Evolutionary conservation across 2,329 filamentous ascomycete genomes (phyloP), one percentile per base, ranked within the genome.

Genomic region (Neonectria faginata): DNA sequence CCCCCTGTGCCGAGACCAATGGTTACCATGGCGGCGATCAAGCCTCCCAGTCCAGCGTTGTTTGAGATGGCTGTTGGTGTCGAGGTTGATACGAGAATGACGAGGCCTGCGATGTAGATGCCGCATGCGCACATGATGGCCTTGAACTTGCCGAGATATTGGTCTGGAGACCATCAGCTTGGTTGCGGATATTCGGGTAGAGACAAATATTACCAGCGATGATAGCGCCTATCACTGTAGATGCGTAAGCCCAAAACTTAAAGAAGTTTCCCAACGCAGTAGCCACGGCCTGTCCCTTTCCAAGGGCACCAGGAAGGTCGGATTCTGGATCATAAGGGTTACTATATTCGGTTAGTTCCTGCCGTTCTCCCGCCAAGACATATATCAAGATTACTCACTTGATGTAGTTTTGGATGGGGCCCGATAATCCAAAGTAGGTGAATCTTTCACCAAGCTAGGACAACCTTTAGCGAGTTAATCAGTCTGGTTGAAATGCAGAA

Each of bases 321-420:
- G 69, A 71, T 18, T 18, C 18, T 16, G 70, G 67, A 25, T 70
- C 69, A 57, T 72, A 71, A 1, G 70, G 70, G 20, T 71, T 72
- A 36, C 70, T 72, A 8, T 5, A 7, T 29, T 25, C 20, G 9
- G 33, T 60, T 20, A 60, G 47, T 10, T 25, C 18, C 5, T 5
- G 3, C 2, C 5, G 2, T 22, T 11, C 7, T 16, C 22, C 12
- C 14, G 7, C 11, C 20, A 14, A 0, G 3, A 18, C 29, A 31
- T 10, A 9, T 31, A 2, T 31, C 29, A 31, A 31, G 29, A 31
- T 31, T 31, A 31, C 63, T 44, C 14, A 66, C 63, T 74, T 77
- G 64, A 77, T 76, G 52, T 76, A 77, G 55, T 76, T 76, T 42
- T 77, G 75, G 22, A 77, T 70, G 0, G 74, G 73, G 2, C 75